Evolutionary conservation across 495 filamentous ascomycete species (phyloP).

Genomic region (Melanomma pulvis-pyrius): DNA sequence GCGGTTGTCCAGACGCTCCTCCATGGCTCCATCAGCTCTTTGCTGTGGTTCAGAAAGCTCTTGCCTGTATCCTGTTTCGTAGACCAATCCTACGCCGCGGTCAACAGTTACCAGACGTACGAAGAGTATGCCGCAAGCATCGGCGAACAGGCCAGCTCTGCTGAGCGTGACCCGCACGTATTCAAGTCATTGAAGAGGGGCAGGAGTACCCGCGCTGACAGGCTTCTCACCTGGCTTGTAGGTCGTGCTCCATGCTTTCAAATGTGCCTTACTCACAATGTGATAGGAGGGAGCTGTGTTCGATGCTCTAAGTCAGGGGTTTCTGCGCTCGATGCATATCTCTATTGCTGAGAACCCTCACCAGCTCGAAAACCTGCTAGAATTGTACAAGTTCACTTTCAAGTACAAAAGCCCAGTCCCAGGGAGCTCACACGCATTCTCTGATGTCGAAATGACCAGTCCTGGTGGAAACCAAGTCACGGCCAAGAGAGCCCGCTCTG

Average conservation of each 20-base stretch:
- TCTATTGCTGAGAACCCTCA: slow-evolving; percentile 50
- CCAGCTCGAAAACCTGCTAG: slow-evolving; percentile 48
- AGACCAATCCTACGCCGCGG: slow-evolving; percentile 29
- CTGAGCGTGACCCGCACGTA: slow-evolving; percentile 32
- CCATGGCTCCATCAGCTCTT: slow-evolving; percentile 41
- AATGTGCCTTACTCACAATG: background rate
- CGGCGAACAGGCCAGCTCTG: slow-evolving; percentile 15
- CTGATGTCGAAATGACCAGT: slow-evolving; percentile 46
- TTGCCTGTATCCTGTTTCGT: slow-evolving; percentile 41
- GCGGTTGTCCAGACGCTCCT: slow-evolving; percentile 56
- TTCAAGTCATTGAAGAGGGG: slow-evolving; percentile 45
- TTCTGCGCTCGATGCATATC: slow-evolving; percentile 52
- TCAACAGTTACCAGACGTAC: slow-evolving; percentile 34
- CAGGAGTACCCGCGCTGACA: slow-evolving; percentile 45
- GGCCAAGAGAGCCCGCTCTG: slow-evolving; percentile 44
- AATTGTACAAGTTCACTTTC: slow-evolving; percentile 58
- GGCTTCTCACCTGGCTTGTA: slow-evolving; percentile 52
- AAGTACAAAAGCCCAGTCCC: slow-evolving; percentile 43
- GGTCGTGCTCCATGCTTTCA: slow-evolving; percentile 15
- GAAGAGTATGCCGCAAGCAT: slow-evolving; percentile 38
- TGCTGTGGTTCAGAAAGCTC: slow-evolving; percentile 31
- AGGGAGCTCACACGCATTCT: slow-evolving; percentile 33
- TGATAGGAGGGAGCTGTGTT: slow-evolving; percentile 53
- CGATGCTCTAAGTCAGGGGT: slow-evolving; percentile 47
- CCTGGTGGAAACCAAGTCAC: slow-evolving; percentile 46